These are phyloP conservation scores for Babesia microti DNA, from an alignment of 169 alveolate genomes.

Conservation along the genomic window DNA sequence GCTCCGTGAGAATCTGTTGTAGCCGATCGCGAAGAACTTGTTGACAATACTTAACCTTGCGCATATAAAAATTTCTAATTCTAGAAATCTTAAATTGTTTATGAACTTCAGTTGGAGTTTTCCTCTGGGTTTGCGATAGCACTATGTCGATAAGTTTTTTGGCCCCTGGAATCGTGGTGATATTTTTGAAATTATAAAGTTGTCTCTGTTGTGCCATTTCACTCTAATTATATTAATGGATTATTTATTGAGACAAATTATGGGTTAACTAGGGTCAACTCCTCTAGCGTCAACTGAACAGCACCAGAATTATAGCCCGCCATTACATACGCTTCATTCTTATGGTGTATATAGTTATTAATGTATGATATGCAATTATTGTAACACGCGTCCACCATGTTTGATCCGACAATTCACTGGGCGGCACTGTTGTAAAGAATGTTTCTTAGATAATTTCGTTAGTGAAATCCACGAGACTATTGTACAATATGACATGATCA, in stretches of 20 bases:
- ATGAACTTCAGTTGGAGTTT: slow-evolving; percentile 99
- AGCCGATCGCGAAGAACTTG: slow-evolving; percentile 87
- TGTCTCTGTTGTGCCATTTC: no score
- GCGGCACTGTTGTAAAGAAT: slow-evolving; percentile 76
- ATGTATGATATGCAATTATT: no score
- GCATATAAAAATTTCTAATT: slow-evolving; percentile 95
- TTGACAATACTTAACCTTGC: slow-evolving; percentile 94
- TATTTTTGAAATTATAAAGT: slow-evolving; percentile 79
- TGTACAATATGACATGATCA: slow-evolving; percentile 42
- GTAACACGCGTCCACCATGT: no score
- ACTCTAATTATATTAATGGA: no score
- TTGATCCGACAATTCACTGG: slow-evolving; percentile 82
- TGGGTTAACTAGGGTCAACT: no score
- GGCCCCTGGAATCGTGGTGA: slow-evolving; percentile 85
- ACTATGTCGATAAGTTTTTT: slow-evolving; percentile 84
- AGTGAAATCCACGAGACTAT: slow-evolving; percentile 86
- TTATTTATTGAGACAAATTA: no score
- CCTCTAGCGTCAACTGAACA: no score
- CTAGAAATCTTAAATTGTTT: slow-evolving; percentile 94
- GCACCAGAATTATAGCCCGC: no score
- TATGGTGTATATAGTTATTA: no score
- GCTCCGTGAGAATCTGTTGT: slow-evolving; percentile 78
- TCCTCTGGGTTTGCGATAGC: slow-evolving; percentile 93
- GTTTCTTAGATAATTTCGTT: slow-evolving; percentile 86
- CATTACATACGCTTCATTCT: no score